These are phyloP conservation scores for Pseudotsuga menziesii DNA, from an alignment of 75 land plant genomes.

Conservation along the genomic window DNA sequence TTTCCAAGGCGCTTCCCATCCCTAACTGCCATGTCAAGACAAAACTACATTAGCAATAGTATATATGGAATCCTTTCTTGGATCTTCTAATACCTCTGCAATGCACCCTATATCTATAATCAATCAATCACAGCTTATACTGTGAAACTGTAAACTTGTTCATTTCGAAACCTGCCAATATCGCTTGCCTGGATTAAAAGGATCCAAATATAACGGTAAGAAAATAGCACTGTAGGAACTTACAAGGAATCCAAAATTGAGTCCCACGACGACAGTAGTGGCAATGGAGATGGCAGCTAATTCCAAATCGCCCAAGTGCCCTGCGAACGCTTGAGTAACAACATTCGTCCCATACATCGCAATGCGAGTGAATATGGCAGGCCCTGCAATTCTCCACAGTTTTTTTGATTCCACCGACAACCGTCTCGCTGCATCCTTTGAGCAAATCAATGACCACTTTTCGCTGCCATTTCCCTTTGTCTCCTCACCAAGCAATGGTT, in stretches of 20 bases:
- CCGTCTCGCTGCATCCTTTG: background rate
- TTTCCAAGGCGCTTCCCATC: slow-evolving; percentile 72
- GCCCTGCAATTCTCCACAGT: slow-evolving; percentile 2
- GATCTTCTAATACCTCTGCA: too few relatives aligned
- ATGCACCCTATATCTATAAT: too few relatives aligned
- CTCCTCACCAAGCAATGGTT: too few relatives aligned
- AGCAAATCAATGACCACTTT: background rate
- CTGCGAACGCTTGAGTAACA: slow-evolving; percentile 18
- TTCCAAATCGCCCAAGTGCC: slow-evolving; percentile 15
- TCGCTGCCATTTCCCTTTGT: too few relatives aligned
- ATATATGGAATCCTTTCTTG: too few relatives aligned
- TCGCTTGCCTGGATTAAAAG: too few relatives aligned
- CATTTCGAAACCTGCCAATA: too few relatives aligned
- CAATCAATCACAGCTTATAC: too few relatives aligned
- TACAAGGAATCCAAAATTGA: slow-evolving; percentile 20
- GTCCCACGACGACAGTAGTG: slow-evolving; percentile 13
- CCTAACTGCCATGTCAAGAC: slow-evolving; percentile 33
- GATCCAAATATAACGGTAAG: too few relatives aligned
- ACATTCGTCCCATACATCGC: slow-evolving; percentile 16
- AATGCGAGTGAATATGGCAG: background rate
- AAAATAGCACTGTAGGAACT: background rate
- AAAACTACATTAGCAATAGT: too few relatives aligned
- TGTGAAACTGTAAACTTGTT: too few relatives aligned
- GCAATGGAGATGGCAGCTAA: slow-evolving; percentile 17
- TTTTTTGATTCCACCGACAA: slow-evolving; percentile 2